Evolutionary conservation across 768 basidiomycete species (phyloP).

Genomic region (Boletus sensibilis): DNA sequence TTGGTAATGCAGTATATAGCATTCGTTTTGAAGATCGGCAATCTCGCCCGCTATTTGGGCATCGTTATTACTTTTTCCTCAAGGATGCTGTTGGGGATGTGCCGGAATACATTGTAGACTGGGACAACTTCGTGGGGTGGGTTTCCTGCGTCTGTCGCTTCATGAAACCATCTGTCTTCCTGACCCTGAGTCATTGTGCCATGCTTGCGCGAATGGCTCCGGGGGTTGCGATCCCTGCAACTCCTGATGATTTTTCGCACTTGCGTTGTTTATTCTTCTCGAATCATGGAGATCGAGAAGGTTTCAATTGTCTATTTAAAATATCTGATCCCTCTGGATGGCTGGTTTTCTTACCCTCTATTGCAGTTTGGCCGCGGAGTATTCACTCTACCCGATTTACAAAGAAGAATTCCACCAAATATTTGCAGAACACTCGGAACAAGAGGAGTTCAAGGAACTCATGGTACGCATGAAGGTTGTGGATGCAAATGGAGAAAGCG

Average conservation of each 20-base stretch:
- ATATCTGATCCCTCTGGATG: background rate
- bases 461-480: slow-evolving; percentile 91
- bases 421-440: slow-evolving; percentile 75
- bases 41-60: slow-evolving; percentile 70
- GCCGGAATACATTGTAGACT: slow-evolving; percentile 95
- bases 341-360: slow-evolving; percentile 13
- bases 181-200: background rate
- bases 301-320: background rate
- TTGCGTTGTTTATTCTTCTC: background rate
- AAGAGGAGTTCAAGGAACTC: slow-evolving; percentile 78
- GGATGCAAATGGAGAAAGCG: slow-evolving; percentile 78
- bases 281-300: background rate
- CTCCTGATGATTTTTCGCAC: background rate
- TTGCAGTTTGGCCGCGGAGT: slow-evolving; percentile 78
- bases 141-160: slow-evolving; percentile 22
- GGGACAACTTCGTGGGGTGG: slow-evolving; percentile 88
- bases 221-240: background rate
- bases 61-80: slow-evolving; percentile 92
- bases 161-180: background rate
- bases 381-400: slow-evolving; percentile 70
- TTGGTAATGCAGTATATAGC: slow-evolving; percentile 89
- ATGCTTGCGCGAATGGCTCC: background rate
- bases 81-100: slow-evolving; percentile 96
- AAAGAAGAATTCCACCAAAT: slow-evolving; percentile 90
- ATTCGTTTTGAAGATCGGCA: slow-evolving; percentile 80